phyloP scores from a whole-genome alignment of 2,329 filamentous ascomycete genomes.

The Ambrosiella xylebori region DNA sequence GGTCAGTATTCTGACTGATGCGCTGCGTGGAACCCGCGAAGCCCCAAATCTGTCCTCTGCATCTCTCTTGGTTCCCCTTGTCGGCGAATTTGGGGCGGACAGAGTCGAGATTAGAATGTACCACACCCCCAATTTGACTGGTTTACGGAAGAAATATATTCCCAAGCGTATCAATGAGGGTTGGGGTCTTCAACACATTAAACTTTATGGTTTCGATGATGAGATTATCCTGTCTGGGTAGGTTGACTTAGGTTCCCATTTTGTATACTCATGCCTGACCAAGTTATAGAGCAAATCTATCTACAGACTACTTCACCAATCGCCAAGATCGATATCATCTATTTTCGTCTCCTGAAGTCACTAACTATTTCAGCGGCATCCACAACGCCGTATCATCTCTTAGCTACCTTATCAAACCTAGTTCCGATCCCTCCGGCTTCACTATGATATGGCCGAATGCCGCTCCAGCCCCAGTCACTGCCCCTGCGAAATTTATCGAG shows the following conservation, averaged over 20 bases:
- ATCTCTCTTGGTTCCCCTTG: conserved; percentile 69
- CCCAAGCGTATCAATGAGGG: conserved; percentile 91
- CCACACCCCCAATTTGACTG: conserved; percentile 89
- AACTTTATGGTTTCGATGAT: conserved; percentile 89
- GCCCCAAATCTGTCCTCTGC: conserved; percentile 73
- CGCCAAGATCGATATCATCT: conserved; percentile 89
- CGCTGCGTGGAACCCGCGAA: conserved; percentile 78
- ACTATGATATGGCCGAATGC: conserved; percentile 64
- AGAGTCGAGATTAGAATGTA: conserved; percentile 93
- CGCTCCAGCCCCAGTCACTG: conserved; percentile 55
- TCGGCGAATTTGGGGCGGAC: conserved; percentile 64
- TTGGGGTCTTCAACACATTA: conserved; percentile 98
- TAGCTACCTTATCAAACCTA: conserved; percentile 61
- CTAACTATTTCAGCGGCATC: conserved; percentile 65
- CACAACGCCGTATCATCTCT: conserved; percentile 63
- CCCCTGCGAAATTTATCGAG: conserved; percentile 51
- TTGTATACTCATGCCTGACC: conserved; percentile 13
- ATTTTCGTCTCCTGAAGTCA: conserved; percentile 61
- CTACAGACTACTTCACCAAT: conserved; percentile 88
- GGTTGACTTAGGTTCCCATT: conserved; percentile 13
- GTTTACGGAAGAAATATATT: conserved; percentile 64
- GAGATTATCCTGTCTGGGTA: conserved; percentile 88
- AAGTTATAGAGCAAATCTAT: conserved; percentile 54
- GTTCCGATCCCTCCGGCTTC: conserved; percentile 37
- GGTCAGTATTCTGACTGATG: conserved; percentile 82